Evolutionary conservation across 2,329 filamentous ascomycete genomes (phyloP).

Genomic region (Aspergillus sergii): DNA sequence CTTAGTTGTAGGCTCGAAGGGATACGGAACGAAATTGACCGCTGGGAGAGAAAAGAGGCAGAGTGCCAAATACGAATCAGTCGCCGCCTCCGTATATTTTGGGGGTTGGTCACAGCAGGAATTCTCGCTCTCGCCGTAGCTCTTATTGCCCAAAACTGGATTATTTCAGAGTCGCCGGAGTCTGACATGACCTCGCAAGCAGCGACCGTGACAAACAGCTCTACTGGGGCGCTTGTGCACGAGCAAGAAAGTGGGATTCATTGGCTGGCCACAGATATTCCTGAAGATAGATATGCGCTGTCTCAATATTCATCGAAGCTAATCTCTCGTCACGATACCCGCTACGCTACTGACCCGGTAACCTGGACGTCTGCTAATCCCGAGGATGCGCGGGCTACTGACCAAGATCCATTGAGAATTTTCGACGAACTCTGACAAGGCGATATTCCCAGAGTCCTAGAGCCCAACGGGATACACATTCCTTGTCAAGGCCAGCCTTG

Average conservation of each 20-base stretch:
- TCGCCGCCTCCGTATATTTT: slow-evolving; percentile 43
- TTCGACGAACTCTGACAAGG: slow-evolving; percentile 33
- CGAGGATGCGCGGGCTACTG: slow-evolving; percentile 14
- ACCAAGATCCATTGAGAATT: slow-evolving; percentile 29
- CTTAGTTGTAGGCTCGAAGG: slow-evolving; percentile 43
- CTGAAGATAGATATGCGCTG: neutral
- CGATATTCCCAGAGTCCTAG: neutral
- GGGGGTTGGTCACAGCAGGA: slow-evolving; percentile 31
- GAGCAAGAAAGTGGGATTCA: slow-evolving; percentile 11
- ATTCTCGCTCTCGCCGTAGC: slow-evolving; percentile 34
- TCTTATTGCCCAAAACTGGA: slow-evolving; percentile 31
- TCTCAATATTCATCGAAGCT: slow-evolving; percentile 25
- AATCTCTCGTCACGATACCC: slow-evolving; percentile 21
- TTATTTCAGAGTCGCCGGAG: slow-evolving; percentile 6
- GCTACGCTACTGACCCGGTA: slow-evolving; percentile 7
- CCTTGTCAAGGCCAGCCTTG: slow-evolving; percentile 9
- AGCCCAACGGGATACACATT: neutral
- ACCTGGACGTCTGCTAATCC: neutral
- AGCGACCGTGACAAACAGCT: slow-evolving; percentile 16
- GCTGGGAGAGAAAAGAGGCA: slow-evolving; percentile 46
- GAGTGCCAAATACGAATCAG: slow-evolving; percentile 45
- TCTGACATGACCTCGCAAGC: slow-evolving; percentile 11
- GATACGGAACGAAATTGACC: slow-evolving; percentile 43
- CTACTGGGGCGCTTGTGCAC: slow-evolving; percentile 10
- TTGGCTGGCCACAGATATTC: neutral